Percentiles rank a stretch among this genome's conserved stretches.
These are phyloP conservation scores for Epichloe gansuensis DNA, from an alignment of 2,329 filamentous ascomycete genomes.

Conservation along the genomic window DNA sequence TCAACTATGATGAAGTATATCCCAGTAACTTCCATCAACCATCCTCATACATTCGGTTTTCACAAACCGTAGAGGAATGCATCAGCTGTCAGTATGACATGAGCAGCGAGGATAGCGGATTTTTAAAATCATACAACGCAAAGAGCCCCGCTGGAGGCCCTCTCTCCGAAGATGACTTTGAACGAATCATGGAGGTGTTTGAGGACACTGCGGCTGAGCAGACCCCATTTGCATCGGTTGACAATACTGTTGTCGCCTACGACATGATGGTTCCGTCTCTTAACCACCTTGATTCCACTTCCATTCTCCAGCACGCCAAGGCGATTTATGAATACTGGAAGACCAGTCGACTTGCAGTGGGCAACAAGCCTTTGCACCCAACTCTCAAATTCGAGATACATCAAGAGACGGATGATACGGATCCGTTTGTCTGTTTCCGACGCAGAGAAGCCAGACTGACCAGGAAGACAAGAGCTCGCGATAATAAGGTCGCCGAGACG, in stretches of 20 bases:
- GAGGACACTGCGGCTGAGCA: constrained; percentile 75
- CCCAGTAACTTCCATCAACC: constrained; percentile 68
- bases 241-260: constrained; percentile 71
- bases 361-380: constrained; percentile 63
- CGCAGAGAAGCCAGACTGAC: constrained; percentile 87
- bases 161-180: constrained; percentile 83
- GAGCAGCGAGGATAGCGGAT: constrained; percentile 78
- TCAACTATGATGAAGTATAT: constrained; percentile 86
- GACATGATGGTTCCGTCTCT: constrained; percentile 62
- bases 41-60: constrained; percentile 91
- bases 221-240: constrained; percentile 79
- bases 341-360: constrained; percentile 48
- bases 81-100: constrained; percentile 87
- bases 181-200: constrained; percentile 88
- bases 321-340: constrained; percentile 88
- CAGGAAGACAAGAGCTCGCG: constrained; percentile 84
- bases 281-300: constrained; percentile 34
- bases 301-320: constrained; percentile 50
- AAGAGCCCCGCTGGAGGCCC: constrained; percentile 51
- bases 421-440: constrained; percentile 97
- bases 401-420: constrained; percentile 85
- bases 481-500: constrained; percentile 89
- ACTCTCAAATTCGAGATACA: constrained; percentile 87
- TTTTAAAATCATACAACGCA: constrained; percentile 71
- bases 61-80: constrained; percentile 93